Evolutionary conservation across 768 basidiomycete species (phyloP).

Genomic region (Psilocybe subaeruginosa): DNA sequence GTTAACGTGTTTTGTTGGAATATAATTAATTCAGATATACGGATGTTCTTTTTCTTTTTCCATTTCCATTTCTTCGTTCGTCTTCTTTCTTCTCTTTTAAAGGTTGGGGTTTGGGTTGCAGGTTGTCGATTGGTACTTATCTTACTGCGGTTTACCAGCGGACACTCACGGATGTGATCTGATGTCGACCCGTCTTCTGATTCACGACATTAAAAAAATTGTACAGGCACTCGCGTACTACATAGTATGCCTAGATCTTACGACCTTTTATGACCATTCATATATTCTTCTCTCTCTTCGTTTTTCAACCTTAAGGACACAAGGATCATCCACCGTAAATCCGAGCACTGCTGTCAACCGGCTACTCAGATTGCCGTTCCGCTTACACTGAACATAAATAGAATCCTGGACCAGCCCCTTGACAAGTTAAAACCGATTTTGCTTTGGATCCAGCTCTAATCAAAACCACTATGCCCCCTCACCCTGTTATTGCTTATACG

Average conservation of each 20-base stretch:
- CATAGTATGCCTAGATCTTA: slow-evolving; percentile 6
- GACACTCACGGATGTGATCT: not conserved
- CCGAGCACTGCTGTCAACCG: slow-evolving; percentile 11
- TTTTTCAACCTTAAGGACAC: no score
- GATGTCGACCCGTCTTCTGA: not conserved
- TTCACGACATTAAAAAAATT: slow-evolving; percentile 1
- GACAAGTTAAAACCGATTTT: not conserved
- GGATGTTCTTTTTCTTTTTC: not conserved
- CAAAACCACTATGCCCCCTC: slow-evolving; percentile 51
- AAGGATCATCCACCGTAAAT: no score
- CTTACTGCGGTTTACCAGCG: not conserved
- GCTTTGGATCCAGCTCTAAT: not conserved
- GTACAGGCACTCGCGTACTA: not conserved
- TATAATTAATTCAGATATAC: not conserved
- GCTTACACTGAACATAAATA: slow-evolving; percentile 15
- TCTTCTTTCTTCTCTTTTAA: not conserved
- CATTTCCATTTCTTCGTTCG: not conserved
- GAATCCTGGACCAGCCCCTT: not conserved
- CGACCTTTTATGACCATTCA: slow-evolving; percentile 2
- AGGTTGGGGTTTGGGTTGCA: not conserved
- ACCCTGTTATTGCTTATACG: slow-evolving; percentile 77
- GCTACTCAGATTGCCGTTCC: slow-evolving; percentile 25
- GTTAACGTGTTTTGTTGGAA: not conserved
- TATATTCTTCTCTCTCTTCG: not conserved
- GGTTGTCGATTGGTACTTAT: not conserved